Evolutionary conservation across 2,329 filamentous ascomycete species (phyloP).

Genomic region (Calonectria fujianensis): DNA sequence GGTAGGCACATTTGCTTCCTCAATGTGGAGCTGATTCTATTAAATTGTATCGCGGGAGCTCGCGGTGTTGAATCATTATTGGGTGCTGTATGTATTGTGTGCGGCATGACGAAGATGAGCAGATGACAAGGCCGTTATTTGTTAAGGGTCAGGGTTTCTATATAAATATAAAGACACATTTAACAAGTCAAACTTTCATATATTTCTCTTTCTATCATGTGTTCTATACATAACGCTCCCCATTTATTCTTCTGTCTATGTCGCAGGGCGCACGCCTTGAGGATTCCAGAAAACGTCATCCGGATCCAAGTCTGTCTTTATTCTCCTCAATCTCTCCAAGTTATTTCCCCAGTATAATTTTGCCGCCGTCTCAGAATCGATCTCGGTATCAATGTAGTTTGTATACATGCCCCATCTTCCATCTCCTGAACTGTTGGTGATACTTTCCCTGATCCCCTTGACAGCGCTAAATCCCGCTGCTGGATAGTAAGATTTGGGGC

Average conservation of each 20-base stretch:
- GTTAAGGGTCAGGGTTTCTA: too few relatives aligned
- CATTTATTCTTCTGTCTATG: not conserved
- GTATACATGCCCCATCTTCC: constrained; percentile 63
- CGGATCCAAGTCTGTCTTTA: constrained; percentile 62
- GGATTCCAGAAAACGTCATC: constrained; percentile 63
- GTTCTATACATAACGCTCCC: not conserved
- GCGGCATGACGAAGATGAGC: too few relatives aligned
- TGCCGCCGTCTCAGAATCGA: constrained; percentile 58
- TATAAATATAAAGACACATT: too few relatives aligned
- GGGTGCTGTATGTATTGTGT: too few relatives aligned
- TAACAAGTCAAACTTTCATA: too few relatives aligned
- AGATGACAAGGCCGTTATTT: too few relatives aligned
- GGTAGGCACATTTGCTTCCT: not conserved
- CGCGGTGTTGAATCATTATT: too few relatives aligned
- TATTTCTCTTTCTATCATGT: not conserved
- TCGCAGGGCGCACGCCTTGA: constrained; percentile 53
- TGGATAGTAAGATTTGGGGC: constrained; percentile 51
- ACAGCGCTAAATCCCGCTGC: constrained; percentile 58
- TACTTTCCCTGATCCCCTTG: constrained; percentile 57
- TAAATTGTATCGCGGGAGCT: not conserved
- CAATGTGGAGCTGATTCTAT: not conserved
- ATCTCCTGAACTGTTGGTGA: constrained; percentile 52
- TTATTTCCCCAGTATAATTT: constrained; percentile 60
- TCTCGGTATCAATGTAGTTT: constrained; percentile 63
- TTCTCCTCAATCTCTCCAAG: constrained; percentile 55